Base-by-base conservation (phyloP, 179 eudicot species). In the Beta corolliflora region DNA sequence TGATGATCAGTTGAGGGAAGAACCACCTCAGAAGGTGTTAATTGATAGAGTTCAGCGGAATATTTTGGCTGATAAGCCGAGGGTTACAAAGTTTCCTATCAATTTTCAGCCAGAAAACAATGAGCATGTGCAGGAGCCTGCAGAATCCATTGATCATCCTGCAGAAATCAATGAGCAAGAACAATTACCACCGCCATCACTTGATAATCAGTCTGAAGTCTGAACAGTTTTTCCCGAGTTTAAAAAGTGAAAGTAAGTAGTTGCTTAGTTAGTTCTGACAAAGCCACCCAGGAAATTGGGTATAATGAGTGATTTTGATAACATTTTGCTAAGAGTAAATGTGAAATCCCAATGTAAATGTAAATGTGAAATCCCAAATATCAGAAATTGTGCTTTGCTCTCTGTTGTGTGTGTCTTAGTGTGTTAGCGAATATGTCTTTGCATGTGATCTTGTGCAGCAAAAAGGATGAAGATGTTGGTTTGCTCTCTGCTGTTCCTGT, bases 31-130 rank as follows among this genome's bases (percentile, higher is more conserved):
- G 79, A 95, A 92, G 88, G 93, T 95, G 53, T 72, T 92, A 79
- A 83, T 93, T 5, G 99, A 93, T 81, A 93, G 81, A 86, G 91
- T 95, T 60, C 98, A 92, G 78, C 88, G 99, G 70, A 92, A 91
- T 75, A 91, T 95, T 80, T 79, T 95, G 78, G 85, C 99, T 19
- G 97, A 93, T 80, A 95, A 95, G 81, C 99, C 99, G 2, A 84
- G 99, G 78, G 99, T 95, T 53, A 93, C 98, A 4, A 95, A 95
- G 81, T 95, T 95, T 77, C 98, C 99, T 21, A 92, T 95, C 82
- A 95, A 93, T 86, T 95, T 95, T 80, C 94, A 93, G 46, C 97
- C 98, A 4, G 98, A 92, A 74, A 89, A 94, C 77, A 23, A 15
- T 52, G 80, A 58, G 92, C 92, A 79, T 90, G 88, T 25, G 90